Evolutionary conservation across 169 alveolate species (phyloP), one percentile per base, ranked within the genome.

Genomic region (Plasmodium vinckei): DNA sequence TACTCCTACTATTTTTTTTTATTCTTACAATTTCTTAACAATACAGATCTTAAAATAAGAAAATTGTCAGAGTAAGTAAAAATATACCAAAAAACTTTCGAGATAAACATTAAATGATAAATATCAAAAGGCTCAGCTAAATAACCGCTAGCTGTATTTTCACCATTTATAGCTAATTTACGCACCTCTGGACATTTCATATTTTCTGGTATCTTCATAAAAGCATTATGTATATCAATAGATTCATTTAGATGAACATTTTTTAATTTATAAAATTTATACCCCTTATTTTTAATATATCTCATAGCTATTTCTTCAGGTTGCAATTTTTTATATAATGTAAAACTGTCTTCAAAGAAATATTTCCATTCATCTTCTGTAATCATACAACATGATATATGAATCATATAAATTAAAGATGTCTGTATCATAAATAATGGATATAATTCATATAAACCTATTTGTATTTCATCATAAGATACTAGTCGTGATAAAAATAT

Each of bases 111-210:
- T 51, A 86, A 54, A 15, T 86, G 91, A 42, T 86, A 86, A 44
- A 86, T 86, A n/a, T 86, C 91, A 63, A 86, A 86, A 5, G 91
- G 91, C 42, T 86, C 91, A 23, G 91, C 91, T 12, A 64, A 86
- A 53, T 59, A 86, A 6, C 91, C 91, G 27, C 61, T 70, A 1
- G 87, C 13, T 25, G 79, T 65, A 27, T 39, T 65, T 63, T 71
- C 86, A 10, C 91, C 91, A 86, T 86, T 86, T 57, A 86, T 51
- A 46, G 91, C 91, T 25, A 86, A 21, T 86, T 72, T 86, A 27
- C 60, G 60, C 56, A 86, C 60, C 60, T 86, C 91, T 9, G 59
- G 42, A 5, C 91, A 86, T 12, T 70, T 46, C 91, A 86, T 86
- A 70, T 86, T 86, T 72, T 86, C 87, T n/a, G 91, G 91, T 44